Conservation (phyloP, 306 rosid species). For the Ormosia emarginata region DNA sequence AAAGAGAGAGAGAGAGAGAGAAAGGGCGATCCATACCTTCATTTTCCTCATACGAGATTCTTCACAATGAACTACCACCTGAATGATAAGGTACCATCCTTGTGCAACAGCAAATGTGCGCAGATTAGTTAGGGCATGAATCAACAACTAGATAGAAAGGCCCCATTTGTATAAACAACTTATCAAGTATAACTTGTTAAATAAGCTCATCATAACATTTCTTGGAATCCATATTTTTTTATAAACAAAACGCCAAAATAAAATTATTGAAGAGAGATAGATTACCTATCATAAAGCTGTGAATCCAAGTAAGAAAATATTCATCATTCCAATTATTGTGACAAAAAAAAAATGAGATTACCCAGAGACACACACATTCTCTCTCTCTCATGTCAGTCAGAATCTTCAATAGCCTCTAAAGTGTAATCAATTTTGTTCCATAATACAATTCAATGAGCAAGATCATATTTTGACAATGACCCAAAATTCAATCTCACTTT, state of each 20-base stretch:
- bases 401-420: not conserved
- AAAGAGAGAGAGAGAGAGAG: not conserved
- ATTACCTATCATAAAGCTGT: not conserved
- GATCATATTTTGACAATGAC: no score
- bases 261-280: not conserved
- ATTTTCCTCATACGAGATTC: not conserved
- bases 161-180: not conserved
- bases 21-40: not conserved
- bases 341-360: conserved; percentile 6
- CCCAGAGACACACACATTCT: not conserved
- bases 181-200: no score
- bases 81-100: not conserved
- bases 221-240: not conserved
- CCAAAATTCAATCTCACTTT: conserved; percentile 10
- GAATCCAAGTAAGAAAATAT: conserved; percentile 5
- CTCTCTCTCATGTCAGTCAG: not conserved
- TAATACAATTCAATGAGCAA: no score
- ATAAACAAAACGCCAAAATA: no score
- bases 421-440: not conserved
- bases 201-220: not conserved
- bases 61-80: not conserved
- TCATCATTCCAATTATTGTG: conserved; percentile 24
- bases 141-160: not conserved
- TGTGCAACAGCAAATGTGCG: not conserved
- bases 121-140: not conserved